Percentiles rank a stretch among this genome's conserved stretches.
phyloP scores from a whole-genome alignment of 768 basidiomycete species.

The Lactifluus subvellereus region DNA sequence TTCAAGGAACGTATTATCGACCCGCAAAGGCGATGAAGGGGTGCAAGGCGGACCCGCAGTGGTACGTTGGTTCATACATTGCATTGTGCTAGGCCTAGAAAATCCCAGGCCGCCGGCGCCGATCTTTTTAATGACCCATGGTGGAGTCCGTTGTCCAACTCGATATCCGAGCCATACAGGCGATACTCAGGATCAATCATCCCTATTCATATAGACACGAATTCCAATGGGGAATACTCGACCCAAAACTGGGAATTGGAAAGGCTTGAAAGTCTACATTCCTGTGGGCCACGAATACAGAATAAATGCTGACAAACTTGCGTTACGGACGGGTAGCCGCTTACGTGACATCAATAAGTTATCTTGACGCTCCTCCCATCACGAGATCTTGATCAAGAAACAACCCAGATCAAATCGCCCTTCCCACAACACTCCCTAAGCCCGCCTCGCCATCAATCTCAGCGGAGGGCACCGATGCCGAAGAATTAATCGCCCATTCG shows the following conservation, averaged over 20 bases:
- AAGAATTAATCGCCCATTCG: not conserved
- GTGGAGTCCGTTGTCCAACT: too few species aligned
- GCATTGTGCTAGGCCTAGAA: too few species aligned
- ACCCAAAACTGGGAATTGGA: too few species aligned
- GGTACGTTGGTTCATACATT: too few species aligned
- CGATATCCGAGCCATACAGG: too few species aligned
- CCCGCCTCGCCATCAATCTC: not conserved
- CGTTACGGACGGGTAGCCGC: not conserved
- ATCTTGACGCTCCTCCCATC: not conserved
- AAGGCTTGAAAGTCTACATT: not conserved
- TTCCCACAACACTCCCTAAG: not conserved
- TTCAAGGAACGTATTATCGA: not conserved
- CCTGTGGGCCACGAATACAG: not conserved
- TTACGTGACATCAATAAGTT: constrained; percentile 1
- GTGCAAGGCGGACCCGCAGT: too few species aligned
- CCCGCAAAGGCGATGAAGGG: too few species aligned
- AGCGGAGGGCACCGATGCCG: not conserved
- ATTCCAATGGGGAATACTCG: not conserved
- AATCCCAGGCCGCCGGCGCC: too few species aligned
- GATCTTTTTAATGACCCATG: too few species aligned
- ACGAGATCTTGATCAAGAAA: constrained; percentile 2
- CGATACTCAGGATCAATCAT: not conserved
- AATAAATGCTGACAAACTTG: not conserved
- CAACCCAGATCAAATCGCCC: constrained; percentile 8
- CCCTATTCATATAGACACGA: not conserved